These are phyloP conservation scores for Fusarium piperis DNA, from an alignment of 2,329 filamentous ascomycete genomes.

Conservation along the genomic window DNA sequence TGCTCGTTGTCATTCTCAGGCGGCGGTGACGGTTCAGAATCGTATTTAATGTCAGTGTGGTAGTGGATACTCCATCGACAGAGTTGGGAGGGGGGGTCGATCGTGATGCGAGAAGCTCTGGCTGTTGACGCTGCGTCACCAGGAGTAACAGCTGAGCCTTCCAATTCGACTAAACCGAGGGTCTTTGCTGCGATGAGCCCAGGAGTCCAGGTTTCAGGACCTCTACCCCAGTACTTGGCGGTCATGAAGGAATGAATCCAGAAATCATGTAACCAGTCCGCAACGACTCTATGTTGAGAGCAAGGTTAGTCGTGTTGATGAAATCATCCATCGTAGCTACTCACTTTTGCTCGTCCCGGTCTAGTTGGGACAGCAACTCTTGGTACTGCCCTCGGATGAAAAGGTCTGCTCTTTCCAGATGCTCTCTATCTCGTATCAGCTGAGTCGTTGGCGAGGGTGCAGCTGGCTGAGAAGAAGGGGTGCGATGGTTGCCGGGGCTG, in stretches of 20 bases:
- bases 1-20: not conserved
- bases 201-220: not conserved
- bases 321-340: not conserved
- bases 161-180: fast-evolving
- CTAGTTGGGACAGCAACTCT: not conserved
- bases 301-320: not conserved
- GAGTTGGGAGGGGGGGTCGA: not conserved
- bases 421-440: not conserved
- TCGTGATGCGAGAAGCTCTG: not conserved
- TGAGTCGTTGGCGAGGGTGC: not conserved
- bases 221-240: conserved; percentile 11
- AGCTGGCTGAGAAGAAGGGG: not conserved
- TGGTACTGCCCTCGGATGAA: not conserved
- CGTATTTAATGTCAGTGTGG: fast-evolving
- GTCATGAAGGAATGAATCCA: conserved; percentile 12
- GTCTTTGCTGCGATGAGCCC: not conserved
- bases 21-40: not conserved
- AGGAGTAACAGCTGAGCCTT: not conserved
- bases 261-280: not conserved
- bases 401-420: not conserved
- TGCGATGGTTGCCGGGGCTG: not conserved
- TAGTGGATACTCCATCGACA: not conserved
- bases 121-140: not conserved
- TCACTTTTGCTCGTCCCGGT: not conserved
- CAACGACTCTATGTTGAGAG: not conserved